These are phyloP conservation scores for Atalantia buxifolia DNA, from an alignment of 345 rosid genomes.

Conservation along the genomic window DNA sequence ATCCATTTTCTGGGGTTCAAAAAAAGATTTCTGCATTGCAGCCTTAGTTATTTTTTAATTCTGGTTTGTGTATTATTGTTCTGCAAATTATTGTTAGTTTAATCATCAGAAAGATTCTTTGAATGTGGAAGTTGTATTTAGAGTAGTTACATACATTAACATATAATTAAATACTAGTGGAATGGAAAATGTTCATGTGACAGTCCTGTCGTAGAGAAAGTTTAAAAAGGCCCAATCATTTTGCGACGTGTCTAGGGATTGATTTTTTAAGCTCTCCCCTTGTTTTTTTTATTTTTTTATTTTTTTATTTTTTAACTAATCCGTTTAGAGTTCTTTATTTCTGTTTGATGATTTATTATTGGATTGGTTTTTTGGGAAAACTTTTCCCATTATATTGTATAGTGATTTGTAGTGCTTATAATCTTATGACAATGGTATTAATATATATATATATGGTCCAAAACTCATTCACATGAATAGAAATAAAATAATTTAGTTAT, in stretches of 20 bases:
- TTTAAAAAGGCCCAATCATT: constrained; percentile 32
- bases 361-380: background rate
- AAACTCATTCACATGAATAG: no score
- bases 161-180: background rate
- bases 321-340: constrained; percentile 2
- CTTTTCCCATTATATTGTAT: no score
- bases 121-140: constrained; percentile 35
- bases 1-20: constrained; percentile 27
- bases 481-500: no score
- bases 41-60: constrained; percentile 16
- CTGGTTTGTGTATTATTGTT: constrained; percentile 43
- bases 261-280: background rate
- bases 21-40: constrained; percentile 30
- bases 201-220: constrained; percentile 33
- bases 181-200: constrained; percentile 28
- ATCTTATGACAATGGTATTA: no score
- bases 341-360: background rate
- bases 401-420: no score
- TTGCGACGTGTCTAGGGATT: constrained; percentile 20
- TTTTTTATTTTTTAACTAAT: background rate
- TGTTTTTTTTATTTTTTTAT: no score
- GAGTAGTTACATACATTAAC: constrained; percentile 10
- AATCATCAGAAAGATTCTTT: constrained; percentile 38
- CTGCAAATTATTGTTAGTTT: constrained; percentile 24
- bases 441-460: no score